These are phyloP conservation scores for Ustilago sp. DNA, from an alignment of 1,284 basidiomycete genomes.

Conservation along the genomic window DNA sequence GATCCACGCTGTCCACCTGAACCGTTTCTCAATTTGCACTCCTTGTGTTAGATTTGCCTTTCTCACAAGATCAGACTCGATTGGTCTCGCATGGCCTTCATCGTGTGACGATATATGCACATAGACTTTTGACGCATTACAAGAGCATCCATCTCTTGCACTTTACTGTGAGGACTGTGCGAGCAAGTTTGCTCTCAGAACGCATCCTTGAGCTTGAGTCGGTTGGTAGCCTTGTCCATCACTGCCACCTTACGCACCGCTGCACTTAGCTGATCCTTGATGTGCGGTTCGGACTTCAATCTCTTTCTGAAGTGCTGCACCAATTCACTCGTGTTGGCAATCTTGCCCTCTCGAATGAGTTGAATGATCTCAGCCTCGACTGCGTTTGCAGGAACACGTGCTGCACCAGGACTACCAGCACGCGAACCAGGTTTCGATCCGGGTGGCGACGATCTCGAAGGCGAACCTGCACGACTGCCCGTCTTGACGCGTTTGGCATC, in stretches of 20 bases:
- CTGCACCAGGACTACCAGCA: conserved; percentile 43
- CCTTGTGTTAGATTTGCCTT: too few relatives aligned
- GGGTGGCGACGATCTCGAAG: conserved; percentile 21
- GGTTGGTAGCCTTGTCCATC: conserved; percentile 63
- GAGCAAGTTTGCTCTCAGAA: conserved; percentile 10
- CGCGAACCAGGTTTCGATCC: conserved; percentile 44
- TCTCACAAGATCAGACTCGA: too few relatives aligned
- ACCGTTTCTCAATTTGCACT: too few relatives aligned
- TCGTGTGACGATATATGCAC: too few relatives aligned
- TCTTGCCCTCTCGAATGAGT: conserved; percentile 54
- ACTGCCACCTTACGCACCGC: conserved; percentile 61
- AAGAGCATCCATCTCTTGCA: background rate
- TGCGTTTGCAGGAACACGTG: conserved; percentile 41
- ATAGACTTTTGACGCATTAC: background rate
- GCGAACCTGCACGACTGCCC: conserved; percentile 33
- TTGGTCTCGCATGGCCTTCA: too few relatives aligned
- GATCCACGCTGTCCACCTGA: too few relatives aligned
- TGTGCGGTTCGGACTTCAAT: conserved; percentile 59
- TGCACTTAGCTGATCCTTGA: conserved; percentile 61
- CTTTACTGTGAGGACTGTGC: background rate
- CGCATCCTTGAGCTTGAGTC: conserved; percentile 60
- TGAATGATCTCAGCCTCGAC: conserved; percentile 61
- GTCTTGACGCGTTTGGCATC: conserved; percentile 57
- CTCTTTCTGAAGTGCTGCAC: conserved; percentile 60
- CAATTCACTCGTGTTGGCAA: conserved; percentile 57